Evolutionary conservation across 2,329 filamentous ascomycete species (phyloP), one percentile per base, ranked within the genome.

Genomic region (Sporothrix dimorphospora): DNA sequence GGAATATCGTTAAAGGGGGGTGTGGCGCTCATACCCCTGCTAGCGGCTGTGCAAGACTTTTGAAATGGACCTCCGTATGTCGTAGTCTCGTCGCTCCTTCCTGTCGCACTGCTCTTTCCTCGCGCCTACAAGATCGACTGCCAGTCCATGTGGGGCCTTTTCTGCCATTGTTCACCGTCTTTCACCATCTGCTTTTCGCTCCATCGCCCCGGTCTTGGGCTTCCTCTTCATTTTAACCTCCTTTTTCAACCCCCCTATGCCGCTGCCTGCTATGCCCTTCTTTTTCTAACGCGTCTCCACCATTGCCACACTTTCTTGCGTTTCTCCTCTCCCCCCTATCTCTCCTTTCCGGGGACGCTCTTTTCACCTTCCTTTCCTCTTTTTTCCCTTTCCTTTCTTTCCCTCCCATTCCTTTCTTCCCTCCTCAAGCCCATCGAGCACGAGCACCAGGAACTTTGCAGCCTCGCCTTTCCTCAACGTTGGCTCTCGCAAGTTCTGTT

Each of bases 321-420:
- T 19, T 63, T 42, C 38, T 61, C 57, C 73, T 72, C 68, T n/a
- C 68, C 73, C 75, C 72, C 74, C 57, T 73, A 70, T 73, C 75
- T 76, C 34, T 63, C 59, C 66, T 69, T 65, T 57, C 68, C 61
- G 30, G 65, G 21, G 45, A 51, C 55, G 12, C 19, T 34, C 47
- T 57, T 40, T 65, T 49, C 24, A 21, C 49, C 14, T 30, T 16
- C 12, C 63, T 61, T 38, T 53, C 59, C 27, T 45, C 34, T 27
- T 47, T 40, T 57, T 34, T 5, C 24, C 65, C 61, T 7, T 61
- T 68, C 47, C 65, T n/a, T 30, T 16, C 12, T 53, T 61, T 38
- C 53, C 59, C 27, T 45, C 34, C 27, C 38, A 27, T 57, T 34
- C 11, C 24, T 55, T 53, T 7, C 51, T 68, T 30, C 12, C 4